A percentile compares a stretch with the other conserved stretches of the same genome.
phyloP scores from a whole-genome alignment of 2,329 filamentous ascomycete species.

The Colletotrichum incanum region DNA sequence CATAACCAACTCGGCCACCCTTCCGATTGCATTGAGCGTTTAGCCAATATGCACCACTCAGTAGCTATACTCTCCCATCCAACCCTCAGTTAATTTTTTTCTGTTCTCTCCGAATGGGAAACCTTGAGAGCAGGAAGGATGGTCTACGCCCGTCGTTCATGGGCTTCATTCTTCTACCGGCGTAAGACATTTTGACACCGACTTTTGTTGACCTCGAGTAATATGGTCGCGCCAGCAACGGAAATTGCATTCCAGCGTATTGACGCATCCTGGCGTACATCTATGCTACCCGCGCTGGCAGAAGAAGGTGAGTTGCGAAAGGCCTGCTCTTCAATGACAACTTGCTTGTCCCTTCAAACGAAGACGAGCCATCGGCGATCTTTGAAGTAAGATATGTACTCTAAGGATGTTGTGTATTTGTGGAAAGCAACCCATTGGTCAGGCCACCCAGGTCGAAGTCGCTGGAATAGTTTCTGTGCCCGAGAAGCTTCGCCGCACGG shows the following conservation, averaged over 20 bases:
- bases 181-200: neutral
- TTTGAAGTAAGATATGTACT: too few species aligned
- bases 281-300: neutral
- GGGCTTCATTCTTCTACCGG: neutral
- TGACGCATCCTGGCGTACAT: neutral
- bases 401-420: neutral
- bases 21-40: rapidly evolving
- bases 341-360: neutral
- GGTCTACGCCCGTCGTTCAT: neutral
- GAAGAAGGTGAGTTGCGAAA: neutral
- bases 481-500: conserved; percentile 13
- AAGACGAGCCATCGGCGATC: too few species aligned
- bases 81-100: too few species aligned
- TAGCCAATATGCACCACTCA: rapidly evolving
- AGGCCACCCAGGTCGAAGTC: neutral
- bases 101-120: neutral
- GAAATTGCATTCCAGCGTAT: neutral
- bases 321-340: neutral
- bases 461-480: neutral
- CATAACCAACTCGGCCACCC: conserved; percentile 43
- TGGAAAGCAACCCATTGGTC: too few species aligned
- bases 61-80: too few species aligned
- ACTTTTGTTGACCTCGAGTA: neutral
- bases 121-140: neutral
- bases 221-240: neutral